Base-by-base conservation (phyloP, 1,139 yeast species). In the Yamadazyma trypodendri region DNA sequence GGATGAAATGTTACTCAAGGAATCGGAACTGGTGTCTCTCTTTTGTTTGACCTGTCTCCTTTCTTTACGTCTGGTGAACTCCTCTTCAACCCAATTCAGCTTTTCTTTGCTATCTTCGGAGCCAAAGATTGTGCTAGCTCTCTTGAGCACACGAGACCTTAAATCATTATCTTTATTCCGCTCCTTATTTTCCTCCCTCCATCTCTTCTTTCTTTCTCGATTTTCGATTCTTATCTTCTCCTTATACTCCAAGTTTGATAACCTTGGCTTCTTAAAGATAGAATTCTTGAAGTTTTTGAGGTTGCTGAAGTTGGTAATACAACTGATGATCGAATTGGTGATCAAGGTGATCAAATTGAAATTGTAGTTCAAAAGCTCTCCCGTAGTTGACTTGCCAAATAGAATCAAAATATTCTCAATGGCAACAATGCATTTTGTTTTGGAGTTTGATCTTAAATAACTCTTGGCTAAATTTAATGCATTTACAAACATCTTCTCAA, bases 141-240 rank as follows among this genome's bases (percentile, higher is more conserved):
- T 68, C 48, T 81, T 82, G 44, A 77, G 72, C 20, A 92, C 84
- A 38, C 97, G 68, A 1, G 86, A 78, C 37, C 95, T 72, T 42
- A 90, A 64, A 56, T 90, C 97, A 50, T 86, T 84, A 56, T 88
- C 96, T 61, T 87, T 83, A 56, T 90, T 90, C 46, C 94, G 72
- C 45, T 84, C 84, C 12, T 77, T 75, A 56, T 90, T 89, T 25
- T 79, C 82, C 44, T 81, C 92, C 54, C 97, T 77, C 97, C 97
- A 92, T 49, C 80, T 78, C 63, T 89, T 83, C 63, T 92, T 92
- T 28, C 97, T 72, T 45, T 85, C 92, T 35, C 96, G 72, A 51
- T 89, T 89, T 40, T 83, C 95, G 20, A 77, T 56, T 30, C 87
- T 64, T 8, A 79, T 68, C 45, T 80, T 72, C 47, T 85, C 94